These are phyloP conservation scores for Fusarium sp. DNA, from an alignment of 2,329 filamentous ascomycete species.

Conservation along the genomic window DNA sequence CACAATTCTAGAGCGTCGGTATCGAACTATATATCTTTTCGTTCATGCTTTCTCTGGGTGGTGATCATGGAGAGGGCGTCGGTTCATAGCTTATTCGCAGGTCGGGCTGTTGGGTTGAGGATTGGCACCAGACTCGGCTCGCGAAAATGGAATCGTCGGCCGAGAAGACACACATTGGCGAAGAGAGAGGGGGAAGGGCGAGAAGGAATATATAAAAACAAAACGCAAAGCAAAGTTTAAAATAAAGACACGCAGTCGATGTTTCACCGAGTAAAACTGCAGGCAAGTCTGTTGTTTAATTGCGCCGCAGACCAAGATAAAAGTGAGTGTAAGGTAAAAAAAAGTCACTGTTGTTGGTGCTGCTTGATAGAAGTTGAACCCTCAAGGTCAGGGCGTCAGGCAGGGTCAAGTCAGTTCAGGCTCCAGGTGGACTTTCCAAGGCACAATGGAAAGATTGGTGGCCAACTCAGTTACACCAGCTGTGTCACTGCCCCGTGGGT, in stretches of 20 bases:
- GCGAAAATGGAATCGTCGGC: conserved; percentile 53
- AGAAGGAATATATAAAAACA: conserved; percentile 9
- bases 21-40: conserved; percentile 47
- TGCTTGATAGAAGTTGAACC: conserved; percentile 6
- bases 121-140: conserved; percentile 52
- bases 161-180: conserved; percentile 54
- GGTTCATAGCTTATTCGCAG: conserved; percentile 53
- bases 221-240: conserved; percentile 17
- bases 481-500: conserved; percentile 22
- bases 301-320: conserved; percentile 32
- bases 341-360: conserved; percentile 1
- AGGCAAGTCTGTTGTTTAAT: conserved; percentile 23
- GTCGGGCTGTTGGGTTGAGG: conserved; percentile 41
- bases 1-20: conserved; percentile 38
- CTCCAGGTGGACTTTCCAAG: conserved; percentile 10
- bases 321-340: conserved; percentile 20
- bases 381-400: conserved; percentile 6
- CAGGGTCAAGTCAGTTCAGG: neutral
- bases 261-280: conserved; percentile 10
- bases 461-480: neutral
- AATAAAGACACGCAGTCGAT: conserved; percentile 18
- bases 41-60: conserved; percentile 53
- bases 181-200: conserved; percentile 35
- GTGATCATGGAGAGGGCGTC: conserved; percentile 49
- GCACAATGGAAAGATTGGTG: conserved; percentile 4